phyloP scores from a whole-genome alignment of 371 early-diverging fungal genomes.

The Lichtheimia ramosa region DNA sequence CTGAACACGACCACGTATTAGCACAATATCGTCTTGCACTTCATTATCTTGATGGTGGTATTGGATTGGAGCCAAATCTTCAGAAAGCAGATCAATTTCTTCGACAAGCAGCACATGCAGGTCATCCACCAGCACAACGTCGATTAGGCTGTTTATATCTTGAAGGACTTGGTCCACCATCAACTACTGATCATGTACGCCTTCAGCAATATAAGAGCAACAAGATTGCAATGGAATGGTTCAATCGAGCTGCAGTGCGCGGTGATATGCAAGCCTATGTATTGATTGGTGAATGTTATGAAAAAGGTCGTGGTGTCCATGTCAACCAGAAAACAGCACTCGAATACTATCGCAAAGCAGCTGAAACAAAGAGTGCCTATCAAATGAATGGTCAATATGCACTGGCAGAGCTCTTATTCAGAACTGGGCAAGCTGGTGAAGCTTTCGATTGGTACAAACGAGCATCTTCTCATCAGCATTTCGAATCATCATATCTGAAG shows the following conservation, averaged over 20 bases:
- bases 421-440: conserved; percentile 23
- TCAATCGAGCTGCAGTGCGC: conserved; percentile 58
- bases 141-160: conserved; percentile 44
- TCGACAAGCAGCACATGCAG: conserved; percentile 31
- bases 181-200: neutral
- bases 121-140: conserved; percentile 42
- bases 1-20: conserved; percentile 20
- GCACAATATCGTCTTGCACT: conserved; percentile 42
- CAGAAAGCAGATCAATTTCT: conserved; percentile 32
- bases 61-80: conserved; percentile 28
- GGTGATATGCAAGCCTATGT: conserved; percentile 63
- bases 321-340: conserved; percentile 40
- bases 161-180: conserved; percentile 25
- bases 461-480: conserved; percentile 25
- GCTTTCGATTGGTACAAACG: conserved; percentile 42
- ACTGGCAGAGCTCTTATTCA: conserved; percentile 35
- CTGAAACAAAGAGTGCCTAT: conserved; percentile 41
- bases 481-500: too few relatives aligned
- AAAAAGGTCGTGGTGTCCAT: conserved; percentile 67
- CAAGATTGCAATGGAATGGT: conserved; percentile 62
- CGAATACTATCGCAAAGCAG: conserved; percentile 69
- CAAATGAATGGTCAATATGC: conserved; percentile 46
- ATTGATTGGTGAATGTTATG: conserved; percentile 69
- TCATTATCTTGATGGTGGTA: conserved; percentile 31
- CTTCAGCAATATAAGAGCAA: conserved; percentile 30